Evolutionary conservation across 805 yeast genomes (phyloP).

Genomic region (Nematodospora valgi): DNA sequence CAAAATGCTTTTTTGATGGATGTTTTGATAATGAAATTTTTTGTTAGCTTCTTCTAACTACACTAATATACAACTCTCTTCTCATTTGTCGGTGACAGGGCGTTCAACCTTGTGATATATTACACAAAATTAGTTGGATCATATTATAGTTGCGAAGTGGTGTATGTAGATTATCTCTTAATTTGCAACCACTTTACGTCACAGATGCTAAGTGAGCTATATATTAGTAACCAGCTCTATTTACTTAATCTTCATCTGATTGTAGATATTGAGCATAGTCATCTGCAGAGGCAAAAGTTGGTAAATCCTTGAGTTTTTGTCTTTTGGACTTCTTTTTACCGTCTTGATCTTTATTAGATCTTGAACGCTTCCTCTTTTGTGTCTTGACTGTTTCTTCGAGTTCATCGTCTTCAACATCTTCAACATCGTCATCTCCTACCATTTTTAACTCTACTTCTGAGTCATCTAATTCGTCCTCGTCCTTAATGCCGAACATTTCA

Average conservation of each 20-base stretch:
- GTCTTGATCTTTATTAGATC: slow-evolving; percentile 22
- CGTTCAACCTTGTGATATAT: too few species aligned
- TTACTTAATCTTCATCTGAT: slow-evolving; percentile 53
- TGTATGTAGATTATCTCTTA: too few species aligned
- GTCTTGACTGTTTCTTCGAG: slow-evolving; percentile 27
- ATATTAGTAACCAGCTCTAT: too few species aligned
- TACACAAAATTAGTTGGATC: too few species aligned
- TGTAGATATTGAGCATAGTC: slow-evolving; percentile 74
- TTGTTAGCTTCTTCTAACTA: too few species aligned
- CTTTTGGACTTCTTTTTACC: slow-evolving; percentile 42
- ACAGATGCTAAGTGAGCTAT: not conserved
- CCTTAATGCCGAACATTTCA: slow-evolving; percentile 18
- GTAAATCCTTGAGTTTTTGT: slow-evolving; percentile 62
- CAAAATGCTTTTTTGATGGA: too few species aligned
- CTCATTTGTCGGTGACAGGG: too few species aligned
- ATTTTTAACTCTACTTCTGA: slow-evolving; percentile 17
- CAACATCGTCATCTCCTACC: slow-evolving; percentile 29
- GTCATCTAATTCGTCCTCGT: slow-evolving; percentile 25
- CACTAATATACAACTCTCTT: too few species aligned
- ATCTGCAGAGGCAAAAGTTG: slow-evolving; percentile 84
- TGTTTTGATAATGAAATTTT: too few species aligned
- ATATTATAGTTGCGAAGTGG: too few species aligned
- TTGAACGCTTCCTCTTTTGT: slow-evolving; percentile 18
- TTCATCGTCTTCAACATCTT: slow-evolving; percentile 28
- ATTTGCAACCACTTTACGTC: too few species aligned